A percentile compares a stretch with the other conserved stretches of the same genome.
phyloP scores from a whole-genome alignment of 257 asterid species.

The Ajuga chamaepitys region DNA sequence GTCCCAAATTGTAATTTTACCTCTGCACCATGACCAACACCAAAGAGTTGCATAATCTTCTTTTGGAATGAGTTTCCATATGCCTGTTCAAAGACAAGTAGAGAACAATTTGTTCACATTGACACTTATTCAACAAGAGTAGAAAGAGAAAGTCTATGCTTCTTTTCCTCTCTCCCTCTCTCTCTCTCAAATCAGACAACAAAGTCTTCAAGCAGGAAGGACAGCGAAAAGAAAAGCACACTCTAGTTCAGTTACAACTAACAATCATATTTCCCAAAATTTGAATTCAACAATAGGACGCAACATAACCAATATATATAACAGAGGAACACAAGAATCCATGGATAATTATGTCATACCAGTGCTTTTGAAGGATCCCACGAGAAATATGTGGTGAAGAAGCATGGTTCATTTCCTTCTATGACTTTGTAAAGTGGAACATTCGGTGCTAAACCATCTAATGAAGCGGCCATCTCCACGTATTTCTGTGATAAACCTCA shows the following conservation, averaged over 20 bases:
- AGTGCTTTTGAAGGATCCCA: conserved; percentile 95
- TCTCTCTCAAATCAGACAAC: background rate
- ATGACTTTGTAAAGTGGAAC: conserved; percentile 80
- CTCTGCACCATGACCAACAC: conserved; percentile 64
- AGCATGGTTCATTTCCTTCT: conserved; percentile 95
- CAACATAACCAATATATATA: background rate
- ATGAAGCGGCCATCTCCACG: conserved; percentile 69
- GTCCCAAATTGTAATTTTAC: conserved; percentile 36
- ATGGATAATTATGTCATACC: conserved; percentile 36
- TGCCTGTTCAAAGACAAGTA: conserved; percentile 39
- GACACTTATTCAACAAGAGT: background rate
- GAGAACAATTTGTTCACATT: background rate
- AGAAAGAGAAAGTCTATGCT: background rate
- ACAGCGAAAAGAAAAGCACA: background rate
- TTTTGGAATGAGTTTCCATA: conserved; percentile 96
- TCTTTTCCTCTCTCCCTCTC: too few species aligned
- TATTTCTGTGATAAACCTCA: conserved; percentile 57
- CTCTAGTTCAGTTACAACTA: too few species aligned
- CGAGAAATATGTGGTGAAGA: conserved; percentile 84
- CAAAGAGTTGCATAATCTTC: conserved; percentile 81
- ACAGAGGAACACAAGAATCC: background rate
- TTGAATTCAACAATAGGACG: too few species aligned
- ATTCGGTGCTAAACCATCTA: conserved; percentile 69
- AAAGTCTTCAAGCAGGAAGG: background rate
- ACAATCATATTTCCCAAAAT: too few species aligned